A percentile compares a stretch with the other conserved stretches of the same genome.
Evolutionary conservation across 352 stramenopile genomes (phyloP).

Genomic region (Pythium plurisporium): DNA sequence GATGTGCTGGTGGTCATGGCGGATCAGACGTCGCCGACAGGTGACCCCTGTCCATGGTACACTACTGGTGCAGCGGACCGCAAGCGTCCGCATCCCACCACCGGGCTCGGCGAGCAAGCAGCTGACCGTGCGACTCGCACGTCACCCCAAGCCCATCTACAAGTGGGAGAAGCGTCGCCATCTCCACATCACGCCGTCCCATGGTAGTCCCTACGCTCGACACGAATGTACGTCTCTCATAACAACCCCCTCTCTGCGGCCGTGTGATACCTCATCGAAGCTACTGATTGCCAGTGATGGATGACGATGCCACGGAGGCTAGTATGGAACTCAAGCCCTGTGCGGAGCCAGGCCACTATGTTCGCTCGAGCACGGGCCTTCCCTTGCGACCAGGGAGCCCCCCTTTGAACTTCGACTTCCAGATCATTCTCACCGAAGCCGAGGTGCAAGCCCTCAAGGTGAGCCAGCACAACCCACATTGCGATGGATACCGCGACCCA

Average conservation of each 20-base stretch:
- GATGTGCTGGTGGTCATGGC: too few species aligned
- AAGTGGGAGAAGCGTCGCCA: conserved; percentile 42
- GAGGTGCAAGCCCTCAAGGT: conserved; percentile 60
- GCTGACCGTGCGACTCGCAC: conserved; percentile 20
- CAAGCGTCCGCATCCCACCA: conserved; percentile 16
- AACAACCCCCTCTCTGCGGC: too few species aligned
- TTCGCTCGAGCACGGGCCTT: conserved; percentile 31
- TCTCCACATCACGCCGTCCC: conserved; percentile 4
- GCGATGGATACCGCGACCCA: too few species aligned
- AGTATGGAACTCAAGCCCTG: conserved; percentile 39
- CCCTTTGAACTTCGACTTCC: conserved; percentile 34
- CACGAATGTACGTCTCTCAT: conserved; percentile 16
- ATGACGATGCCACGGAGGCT: conserved; percentile 39
- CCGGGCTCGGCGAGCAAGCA: conserved; percentile 30
- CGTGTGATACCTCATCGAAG: too few species aligned
- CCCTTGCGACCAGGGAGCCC: conserved; percentile 1
- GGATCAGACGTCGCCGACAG: conserved; percentile 6
- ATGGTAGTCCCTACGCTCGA: background rate
- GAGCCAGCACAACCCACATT: background rate
- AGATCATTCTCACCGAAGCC: conserved; percentile 55
- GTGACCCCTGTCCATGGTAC: conserved; percentile 22
- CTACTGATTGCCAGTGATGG: conserved; percentile 24
- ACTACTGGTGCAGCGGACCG: conserved; percentile 28
- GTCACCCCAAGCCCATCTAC: conserved; percentile 47
- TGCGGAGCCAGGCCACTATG: conserved; percentile 47